phyloP scores from a whole-genome alignment of 2,329 filamentous ascomycete genomes.

The Cladosporium phlei region DNA sequence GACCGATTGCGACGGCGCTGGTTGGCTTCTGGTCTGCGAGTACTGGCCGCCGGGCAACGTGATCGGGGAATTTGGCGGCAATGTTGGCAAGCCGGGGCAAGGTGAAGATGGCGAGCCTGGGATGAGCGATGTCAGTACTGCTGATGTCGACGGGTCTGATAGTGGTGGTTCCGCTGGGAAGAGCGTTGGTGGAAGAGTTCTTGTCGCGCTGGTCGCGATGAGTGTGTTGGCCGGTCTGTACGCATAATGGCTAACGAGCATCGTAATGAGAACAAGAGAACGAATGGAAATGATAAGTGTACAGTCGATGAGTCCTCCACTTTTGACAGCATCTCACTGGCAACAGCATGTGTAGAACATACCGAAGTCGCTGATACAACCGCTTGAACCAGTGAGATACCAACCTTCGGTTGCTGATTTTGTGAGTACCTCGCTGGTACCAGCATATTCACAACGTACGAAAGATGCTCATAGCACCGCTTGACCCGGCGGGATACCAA shows the following conservation, averaged over 20 bases:
- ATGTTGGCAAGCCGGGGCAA: constrained; percentile 30
- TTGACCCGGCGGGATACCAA: too few relatives aligned
- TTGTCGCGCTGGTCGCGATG: constrained; percentile 9
- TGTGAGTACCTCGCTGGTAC: too few relatives aligned
- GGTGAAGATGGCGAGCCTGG: constrained; percentile 21
- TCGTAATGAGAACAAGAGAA: not conserved
- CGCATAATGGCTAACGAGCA: not conserved
- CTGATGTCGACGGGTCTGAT: not conserved
- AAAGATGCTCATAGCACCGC: too few relatives aligned
- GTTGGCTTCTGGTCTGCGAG: constrained; percentile 34
- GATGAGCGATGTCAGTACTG: constrained; percentile 12
- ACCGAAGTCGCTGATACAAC: too few relatives aligned
- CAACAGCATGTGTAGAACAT: too few relatives aligned
- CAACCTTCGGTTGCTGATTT: too few relatives aligned
- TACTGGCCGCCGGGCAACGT: constrained; percentile 37
- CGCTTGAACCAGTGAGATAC: too few relatives aligned
- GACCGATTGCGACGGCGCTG: constrained; percentile 24
- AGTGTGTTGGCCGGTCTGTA: not conserved
- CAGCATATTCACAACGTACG: too few relatives aligned
- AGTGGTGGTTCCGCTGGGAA: not conserved
- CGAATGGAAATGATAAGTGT: too few relatives aligned
- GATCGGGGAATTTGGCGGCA: constrained; percentile 29
- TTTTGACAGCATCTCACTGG: too few relatives aligned
- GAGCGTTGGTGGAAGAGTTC: not conserved
- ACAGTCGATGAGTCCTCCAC: too few relatives aligned